Base-by-base conservation (phyloP, 768 basidiomycete genomes). In the Boletus barrowsii region DNA sequence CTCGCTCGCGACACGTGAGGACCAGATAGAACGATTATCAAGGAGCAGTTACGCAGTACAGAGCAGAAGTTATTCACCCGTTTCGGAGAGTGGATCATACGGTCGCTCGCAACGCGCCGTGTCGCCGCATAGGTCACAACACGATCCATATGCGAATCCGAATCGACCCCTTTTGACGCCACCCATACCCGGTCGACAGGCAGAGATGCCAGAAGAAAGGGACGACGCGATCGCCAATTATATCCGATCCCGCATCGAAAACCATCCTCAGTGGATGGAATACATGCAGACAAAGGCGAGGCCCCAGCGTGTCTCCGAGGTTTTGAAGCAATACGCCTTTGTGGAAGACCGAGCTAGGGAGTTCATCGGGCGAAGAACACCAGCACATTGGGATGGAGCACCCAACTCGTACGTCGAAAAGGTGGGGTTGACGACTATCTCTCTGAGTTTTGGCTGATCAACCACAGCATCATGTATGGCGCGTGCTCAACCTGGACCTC, bases 301-400 rank as follows among this genome's bases (percentile, higher is more conserved):
- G 36, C 73, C 68, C n/a, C 74, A 73, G 35, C 71, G 73, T 11
- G 71, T 76, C 10, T 67, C 71, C 10, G 77, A 75, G 40, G 66
- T 80, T 32, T 50, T 82, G 51, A 70, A 72, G 37, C 79, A 81
- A 60, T 88, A 82, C 56, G 62, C 63, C 15, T 79, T 83, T 61
- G 75, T 87, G 40, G 76, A 82, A 56, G 64, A 74, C 32, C 74
- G 79, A 66, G 66, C 81, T 30, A 76, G 80, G 47, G 70, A 73
- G 45, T 78, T 74, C 60, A 73, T 69, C 8, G 80, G 79, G 39
- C 68, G 67, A 49, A 63, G 51, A 49, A 74, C 79, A 7, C 79
- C 82, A 0, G 70, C 74, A 20, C 73, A 76, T 48, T 67, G 72
- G 61, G 65, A 69, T 35, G 70, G 68, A 5, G 75, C 73, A 0